Conservation (phyloP, 352 stramenopile genomes). For the Globisporangium alternatum region DNA sequence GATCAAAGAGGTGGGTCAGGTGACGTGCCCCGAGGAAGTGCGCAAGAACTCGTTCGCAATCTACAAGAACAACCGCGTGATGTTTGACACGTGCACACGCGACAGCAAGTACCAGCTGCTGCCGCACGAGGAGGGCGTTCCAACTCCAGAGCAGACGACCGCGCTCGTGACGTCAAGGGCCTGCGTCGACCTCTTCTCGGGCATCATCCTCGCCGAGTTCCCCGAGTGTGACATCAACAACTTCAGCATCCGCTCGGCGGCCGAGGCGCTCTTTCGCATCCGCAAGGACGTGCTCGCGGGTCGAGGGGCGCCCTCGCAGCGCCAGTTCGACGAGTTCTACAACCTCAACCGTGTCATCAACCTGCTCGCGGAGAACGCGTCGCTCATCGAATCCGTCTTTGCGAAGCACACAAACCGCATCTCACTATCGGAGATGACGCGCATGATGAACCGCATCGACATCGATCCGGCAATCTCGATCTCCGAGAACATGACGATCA, state of each 20-base stretch:
- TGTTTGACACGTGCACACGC: slow-evolving; percentile 28
- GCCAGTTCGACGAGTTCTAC: slow-evolving; percentile 30
- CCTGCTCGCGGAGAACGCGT: slow-evolving; percentile 24
- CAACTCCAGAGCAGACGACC: slow-evolving; percentile 12
- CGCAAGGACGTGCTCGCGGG: slow-evolving; percentile 24
- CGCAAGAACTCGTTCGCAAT: slow-evolving; percentile 37
- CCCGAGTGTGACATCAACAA: slow-evolving; percentile 17
- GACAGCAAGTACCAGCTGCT: slow-evolving; percentile 11
- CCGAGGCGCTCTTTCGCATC: slow-evolving; percentile 26
- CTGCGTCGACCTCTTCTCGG: slow-evolving; percentile 14
- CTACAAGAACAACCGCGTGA: slow-evolving; percentile 39
- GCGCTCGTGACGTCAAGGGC: slow-evolving; percentile 8
- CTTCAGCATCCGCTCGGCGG: slow-evolving; percentile 19
- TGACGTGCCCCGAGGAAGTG: slow-evolving; percentile 17
- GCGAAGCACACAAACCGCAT: slow-evolving; percentile 14
- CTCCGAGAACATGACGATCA: slow-evolving; percentile 20
- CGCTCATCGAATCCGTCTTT: slow-evolving; percentile 26
- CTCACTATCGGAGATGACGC: slow-evolving; percentile 28
- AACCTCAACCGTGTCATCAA: slow-evolving; percentile 31
- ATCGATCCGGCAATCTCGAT: slow-evolving; percentile 18
- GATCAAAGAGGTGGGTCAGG: slow-evolving; percentile 9
- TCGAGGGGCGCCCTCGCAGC: slow-evolving; percentile 15
- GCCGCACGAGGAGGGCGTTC: slow-evolving; percentile 3
- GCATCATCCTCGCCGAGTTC: slow-evolving; percentile 14
- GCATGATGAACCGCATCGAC: slow-evolving; percentile 29